Evolutionary conservation across 2,329 filamentous ascomycete species (phyloP), one percentile per base, ranked within the genome.

Genomic region (Aspergillus fructus): DNA sequence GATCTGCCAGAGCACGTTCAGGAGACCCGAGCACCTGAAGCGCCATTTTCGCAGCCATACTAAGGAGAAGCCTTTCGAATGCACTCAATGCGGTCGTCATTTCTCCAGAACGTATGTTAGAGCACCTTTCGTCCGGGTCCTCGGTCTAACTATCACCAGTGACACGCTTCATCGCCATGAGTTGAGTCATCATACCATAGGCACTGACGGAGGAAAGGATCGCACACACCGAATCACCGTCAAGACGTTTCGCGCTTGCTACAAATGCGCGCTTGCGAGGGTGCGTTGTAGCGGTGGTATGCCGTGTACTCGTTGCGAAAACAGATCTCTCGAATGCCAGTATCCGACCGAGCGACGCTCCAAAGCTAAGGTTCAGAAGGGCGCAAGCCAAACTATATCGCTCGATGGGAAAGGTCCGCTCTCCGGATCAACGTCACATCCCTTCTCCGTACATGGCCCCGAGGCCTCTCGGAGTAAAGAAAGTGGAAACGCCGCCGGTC

Each of bases 161-260:
- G 74, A 77, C 55, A 76, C 73, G 2, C 69, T 76, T 13, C 71
- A 75, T 61, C 73, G 73, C 27, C 74, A 77, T 59, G 71, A 72
- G 45, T 55, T 74, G 45, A 76, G 72, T 52, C 74, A 76, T 48
- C 72, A 72, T 66, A 69, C 70, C 19, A 62, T 68, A 21, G 73
- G 66, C n/a, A 65, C 59, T 4, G 68, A 72, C 30, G 70, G 69
- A 0, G 69, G 70, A 17, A 69, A 70, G 46, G 70, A 74, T 46
- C 70, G 69, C 7, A 65, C 71, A 5, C 74, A 77, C 53, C 68
- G 74, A 3, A 76, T 77, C 52, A 77, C 74, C 2, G 70, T 75
- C 52, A 76, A 75, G 52, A 76, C 74, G 3, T 77, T 77, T 50
- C 68, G 74, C 40, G 74, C 74, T 3, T 77, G 74, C 51, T 74